These are phyloP conservation scores for Candida palmyrensis DNA, from an alignment of 805 yeast genomes.

Conservation along the genomic window DNA sequence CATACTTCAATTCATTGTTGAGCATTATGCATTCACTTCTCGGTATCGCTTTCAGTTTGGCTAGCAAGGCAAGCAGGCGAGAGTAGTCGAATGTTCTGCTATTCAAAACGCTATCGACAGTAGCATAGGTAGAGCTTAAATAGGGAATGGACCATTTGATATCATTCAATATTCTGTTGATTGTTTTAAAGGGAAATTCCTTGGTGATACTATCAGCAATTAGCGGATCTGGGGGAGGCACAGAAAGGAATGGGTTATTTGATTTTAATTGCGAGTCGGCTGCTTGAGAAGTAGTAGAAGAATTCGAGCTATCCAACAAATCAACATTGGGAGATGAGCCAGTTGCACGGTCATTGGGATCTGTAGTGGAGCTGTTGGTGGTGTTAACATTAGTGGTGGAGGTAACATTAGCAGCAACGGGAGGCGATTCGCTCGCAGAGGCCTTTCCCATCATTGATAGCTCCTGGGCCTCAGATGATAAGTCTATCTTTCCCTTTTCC, in stretches of 20 bases:
- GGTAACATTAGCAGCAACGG: too few species aligned
- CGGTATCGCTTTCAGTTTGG: conserved; percentile 5
- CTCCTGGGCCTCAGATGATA: too few species aligned
- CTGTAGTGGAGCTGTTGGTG: too few species aligned
- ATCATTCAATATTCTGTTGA: conserved; percentile 66
- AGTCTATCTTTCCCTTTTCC: too few species aligned
- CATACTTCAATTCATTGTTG: conserved; percentile 28
- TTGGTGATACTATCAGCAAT: not conserved
- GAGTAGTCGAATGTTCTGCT: conserved; percentile 28
- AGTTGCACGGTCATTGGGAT: too few species aligned
- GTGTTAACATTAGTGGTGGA: too few species aligned
- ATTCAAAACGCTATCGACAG: not conserved
- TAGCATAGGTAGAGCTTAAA: conserved; percentile 4
- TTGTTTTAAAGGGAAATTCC: conserved; percentile 47
- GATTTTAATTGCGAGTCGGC: too few species aligned
- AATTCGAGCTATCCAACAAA: too few species aligned
- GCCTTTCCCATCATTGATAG: too few species aligned
- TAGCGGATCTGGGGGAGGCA: conserved; percentile 1
- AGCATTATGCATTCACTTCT: conserved; percentile 18
- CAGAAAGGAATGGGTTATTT: conserved; percentile 2
- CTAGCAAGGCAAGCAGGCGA: conserved; percentile 12
- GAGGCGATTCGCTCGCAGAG: too few species aligned
- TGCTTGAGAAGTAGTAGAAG: too few species aligned
- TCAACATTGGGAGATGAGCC: too few species aligned
- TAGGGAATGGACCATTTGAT: conserved; percentile 32